Base-by-base conservation (phyloP, 768 basidiomycete genomes). In the Pholiota conissans region DNA sequence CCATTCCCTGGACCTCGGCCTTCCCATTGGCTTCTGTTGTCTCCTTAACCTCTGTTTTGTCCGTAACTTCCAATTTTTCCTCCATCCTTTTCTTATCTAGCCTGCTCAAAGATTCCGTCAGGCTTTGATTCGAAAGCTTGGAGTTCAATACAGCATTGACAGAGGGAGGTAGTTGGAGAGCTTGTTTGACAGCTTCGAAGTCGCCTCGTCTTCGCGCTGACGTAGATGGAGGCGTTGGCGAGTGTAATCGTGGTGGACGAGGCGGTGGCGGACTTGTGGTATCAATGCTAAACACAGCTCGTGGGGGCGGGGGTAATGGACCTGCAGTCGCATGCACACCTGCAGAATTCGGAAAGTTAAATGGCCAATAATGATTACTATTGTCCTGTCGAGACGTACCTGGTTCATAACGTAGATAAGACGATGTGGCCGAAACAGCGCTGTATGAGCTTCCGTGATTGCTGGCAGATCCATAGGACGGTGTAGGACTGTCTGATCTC, bases 271-370 rank as follows among this genome's bases (percentile, higher is more conserved):
- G 73, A 49, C 68, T 75, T 11, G 74, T 73, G 5, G 74, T 56
- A 49, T 79, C 74, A 29, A 84, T 76, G 56, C 73, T 74, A 54
- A 84, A 79, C 55, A 76, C 69, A 18, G 85, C 79, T 57, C 84
- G 76, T 2, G 89, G 87, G 8, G 88, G 89, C 29, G 84, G 82
- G 27, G 90, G 89, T 57, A 89, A 76, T 47, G 90, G 89, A 3
- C 88, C 87, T 39, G 89, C 89, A 22, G 81, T 89, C 6, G 87
- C 78, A 70, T 91, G 86, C 1, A 86, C 64, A 49, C 83, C 81
- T 76, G 37, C 18, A 29, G 18, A 45, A 61, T 57, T 29, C 49
- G 8, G 37, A 42, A 37, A 35, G 45, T 24, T 13, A 51, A 35
- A 28, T 54, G n/a, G 49, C 50, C 9, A 18, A 49, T 34, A 28